Conservation (phyloP, 495 filamentous ascomycete species). For the Xylaria bambusicola region DNA sequence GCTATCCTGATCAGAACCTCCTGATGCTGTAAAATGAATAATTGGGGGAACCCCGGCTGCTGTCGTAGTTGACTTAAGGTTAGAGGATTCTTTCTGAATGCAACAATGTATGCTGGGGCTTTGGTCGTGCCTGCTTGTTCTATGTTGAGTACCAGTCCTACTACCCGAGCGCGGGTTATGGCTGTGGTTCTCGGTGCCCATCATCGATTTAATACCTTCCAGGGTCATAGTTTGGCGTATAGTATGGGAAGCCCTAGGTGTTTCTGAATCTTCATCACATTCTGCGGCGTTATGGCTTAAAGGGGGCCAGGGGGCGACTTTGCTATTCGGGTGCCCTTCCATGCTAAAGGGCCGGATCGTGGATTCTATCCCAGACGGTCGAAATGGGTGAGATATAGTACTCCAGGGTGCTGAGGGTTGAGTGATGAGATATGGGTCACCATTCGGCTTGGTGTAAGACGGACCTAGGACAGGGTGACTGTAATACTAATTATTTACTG, state of each 20-base stretch:
- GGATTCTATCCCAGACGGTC: neutral
- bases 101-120: neutral
- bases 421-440: neutral
- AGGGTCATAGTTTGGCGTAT: neutral
- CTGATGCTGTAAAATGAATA: neutral
- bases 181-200: neutral
- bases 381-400: neutral
- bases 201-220: neutral
- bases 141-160: neutral
- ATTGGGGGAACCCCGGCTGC: neutral
- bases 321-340: neutral
- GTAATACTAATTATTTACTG: neutral
- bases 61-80: neutral
- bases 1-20: neutral
- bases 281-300: neutral
- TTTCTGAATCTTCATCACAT: neutral
- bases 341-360: neutral
- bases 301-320: neutral
- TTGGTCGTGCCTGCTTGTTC: neutral
- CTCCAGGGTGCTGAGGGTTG: slow-evolving; percentile 1
- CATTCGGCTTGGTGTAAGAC: neutral
- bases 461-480: neutral
- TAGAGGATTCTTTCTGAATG: neutral
- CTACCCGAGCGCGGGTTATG: neutral
- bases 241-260: neutral